Percentiles rank a stretch among this genome's conserved stretches.
Conservation (phyloP, 192 early-diverging fungal genomes). For the Chytriomyces hyalinus region DNA sequence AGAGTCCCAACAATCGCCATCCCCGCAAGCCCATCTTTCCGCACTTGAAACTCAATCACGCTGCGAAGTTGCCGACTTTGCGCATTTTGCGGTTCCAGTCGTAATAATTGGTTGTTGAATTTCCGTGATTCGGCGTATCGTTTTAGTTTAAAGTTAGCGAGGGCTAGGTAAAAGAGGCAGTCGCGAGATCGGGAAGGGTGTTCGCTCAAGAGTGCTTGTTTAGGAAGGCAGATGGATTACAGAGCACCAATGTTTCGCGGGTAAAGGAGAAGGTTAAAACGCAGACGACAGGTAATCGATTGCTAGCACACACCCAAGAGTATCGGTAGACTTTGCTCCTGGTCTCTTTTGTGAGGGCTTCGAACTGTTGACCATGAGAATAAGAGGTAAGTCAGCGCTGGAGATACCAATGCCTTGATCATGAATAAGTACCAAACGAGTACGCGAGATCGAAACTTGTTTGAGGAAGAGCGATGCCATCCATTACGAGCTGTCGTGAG, state of each 20-base stretch:
- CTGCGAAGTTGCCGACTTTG: slow-evolving; percentile 75
- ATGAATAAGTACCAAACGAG: slow-evolving; percentile 71
- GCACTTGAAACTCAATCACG: slow-evolving; percentile 83
- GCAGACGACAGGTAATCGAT: not conserved
- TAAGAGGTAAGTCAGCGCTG: not conserved
- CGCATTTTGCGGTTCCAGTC: slow-evolving; percentile 81
- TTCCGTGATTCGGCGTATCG: slow-evolving; percentile 80
- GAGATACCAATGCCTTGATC: not conserved
- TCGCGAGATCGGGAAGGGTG: slow-evolving; percentile 83
- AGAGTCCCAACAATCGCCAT: slow-evolving; percentile 85
- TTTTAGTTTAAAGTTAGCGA: slow-evolving; percentile 90
- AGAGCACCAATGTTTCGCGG: not conserved
- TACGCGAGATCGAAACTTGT: slow-evolving; percentile 98
- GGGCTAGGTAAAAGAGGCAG: slow-evolving; percentile 91
- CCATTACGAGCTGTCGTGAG: slow-evolving; percentile 20
- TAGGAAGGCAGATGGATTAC: not conserved
- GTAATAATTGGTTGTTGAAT: slow-evolving; percentile 80
- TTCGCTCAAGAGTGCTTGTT: slow-evolving; percentile 72
- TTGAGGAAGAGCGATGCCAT: slow-evolving; percentile 73
- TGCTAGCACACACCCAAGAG: slow-evolving; percentile 61
- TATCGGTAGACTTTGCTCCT: slow-evolving; percentile 78
- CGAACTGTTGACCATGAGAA: slow-evolving; percentile 11
- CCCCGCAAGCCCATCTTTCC: slow-evolving; percentile 82
- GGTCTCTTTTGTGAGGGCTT: slow-evolving; percentile 66
- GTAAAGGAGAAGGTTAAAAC: too few relatives aligned